Evolutionary conservation across 106 monocot genomes (phyloP), one percentile per base, ranked within the genome.

Genomic region (Posidonia australis): DNA sequence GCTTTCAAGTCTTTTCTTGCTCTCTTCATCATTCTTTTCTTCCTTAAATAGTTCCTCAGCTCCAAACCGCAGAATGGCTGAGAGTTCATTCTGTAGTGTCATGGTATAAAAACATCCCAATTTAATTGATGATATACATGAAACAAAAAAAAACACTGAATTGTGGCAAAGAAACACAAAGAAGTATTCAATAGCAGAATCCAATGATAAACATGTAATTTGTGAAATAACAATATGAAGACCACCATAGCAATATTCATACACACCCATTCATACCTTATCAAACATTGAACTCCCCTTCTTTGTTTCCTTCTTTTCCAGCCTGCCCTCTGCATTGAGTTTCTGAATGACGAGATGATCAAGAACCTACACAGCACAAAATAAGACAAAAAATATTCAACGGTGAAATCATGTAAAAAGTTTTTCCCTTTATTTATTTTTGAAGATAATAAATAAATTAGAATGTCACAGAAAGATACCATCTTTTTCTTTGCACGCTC

Each of bases 401-500:
- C 47, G 18, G 16, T 23, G 18, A 58, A 21, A 56, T 30, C 49
- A 59, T 47, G 27, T 13, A 59, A 58, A 36, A 70, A 17, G 30
- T n/a, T n/a, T n/a, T n/a, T n/a, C n/a, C n/a, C n/a, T n/a, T n/a
- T n/a, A n/a, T n/a, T n/a, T n/a, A n/a, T n/a, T n/a, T n/a, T n/a
- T n/a, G n/a, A n/a, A n/a, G n/a, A n/a, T n/a, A n/a, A 13, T 36
- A 58, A 55, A 49, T 10, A 16, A 3, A 58, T 28, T 54, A 11
- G 10, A 54, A 66, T 3, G 18, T 23, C 11, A 51, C 46, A 25
- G 28, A 30, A 31, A 0, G 28, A 26, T 88, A 87, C 96, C 96
- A 98, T 98, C 72, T 98, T 98, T 77, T 98, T 91, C 76, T 98
- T 98, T 48, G 96, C 96, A 72, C 96, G 90, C 68, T 98, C 96